Evolutionary conservation across 768 basidiomycete species (phyloP).

Genomic region (Kwoniella heveanensis): DNA sequence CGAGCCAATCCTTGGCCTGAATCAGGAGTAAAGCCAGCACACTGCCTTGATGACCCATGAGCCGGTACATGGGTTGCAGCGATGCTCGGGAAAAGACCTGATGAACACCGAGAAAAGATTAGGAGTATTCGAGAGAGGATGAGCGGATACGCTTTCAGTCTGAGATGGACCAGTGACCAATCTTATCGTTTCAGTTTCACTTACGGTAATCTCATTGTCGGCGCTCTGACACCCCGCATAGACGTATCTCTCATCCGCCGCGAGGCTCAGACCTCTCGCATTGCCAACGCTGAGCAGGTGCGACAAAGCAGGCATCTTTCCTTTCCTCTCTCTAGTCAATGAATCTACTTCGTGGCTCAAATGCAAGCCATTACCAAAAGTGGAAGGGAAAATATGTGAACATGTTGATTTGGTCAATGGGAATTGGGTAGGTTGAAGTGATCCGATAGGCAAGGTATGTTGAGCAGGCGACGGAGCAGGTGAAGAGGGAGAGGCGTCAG

Average conservation of each 20-base stretch:
- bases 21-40: slow-evolving; percentile 78
- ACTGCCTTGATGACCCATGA: slow-evolving; percentile 80
- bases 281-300: slow-evolving; percentile 51
- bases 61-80: slow-evolving; percentile 68
- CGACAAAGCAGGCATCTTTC: slow-evolving; percentile 51
- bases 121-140: no score
- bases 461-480: not conserved
- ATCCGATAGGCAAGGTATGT: slow-evolving; percentile 8
- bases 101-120: not conserved
- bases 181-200: no score
- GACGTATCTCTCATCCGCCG: slow-evolving; percentile 71
- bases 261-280: slow-evolving; percentile 55
- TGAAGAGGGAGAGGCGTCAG: not conserved
- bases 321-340: slow-evolving; percentile 48
- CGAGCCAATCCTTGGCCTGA: slow-evolving; percentile 75
- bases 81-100: slow-evolving; percentile 84
- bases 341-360: slow-evolving; percentile 36
- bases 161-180: no score
- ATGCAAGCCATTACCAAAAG: not conserved
- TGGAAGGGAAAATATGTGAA: slow-evolving; percentile 2
- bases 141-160: no score
- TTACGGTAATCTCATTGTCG: slow-evolving; percentile 68
- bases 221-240: slow-evolving; percentile 79
- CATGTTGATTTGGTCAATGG: slow-evolving; percentile 8
- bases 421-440: slow-evolving; percentile 18